Evolutionary conservation across 1,284 basidiomycete species (phyloP), one percentile per base, ranked within the genome.

Genomic region (Tilletia horrida): DNA sequence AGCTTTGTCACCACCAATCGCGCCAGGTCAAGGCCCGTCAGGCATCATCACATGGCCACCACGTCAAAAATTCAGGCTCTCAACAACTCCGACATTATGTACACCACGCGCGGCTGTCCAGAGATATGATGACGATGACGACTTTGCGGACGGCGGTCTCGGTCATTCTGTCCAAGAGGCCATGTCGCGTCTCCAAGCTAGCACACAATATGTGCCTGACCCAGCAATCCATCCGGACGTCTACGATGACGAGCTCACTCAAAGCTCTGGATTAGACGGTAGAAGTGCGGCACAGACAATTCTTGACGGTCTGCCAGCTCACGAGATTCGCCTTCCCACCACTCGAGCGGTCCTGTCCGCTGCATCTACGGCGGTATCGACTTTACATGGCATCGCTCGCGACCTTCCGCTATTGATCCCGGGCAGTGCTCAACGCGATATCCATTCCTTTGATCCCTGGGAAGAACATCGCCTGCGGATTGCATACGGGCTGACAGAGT

Each of bases 341-440:
- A 80, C 78, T 8, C 40, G 73, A 0, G 76, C 78, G 0, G 71
- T 72, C 21, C 27, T 81, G 23, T 72, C 73, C 1, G 78, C 76
- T 0, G 69, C 71, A 9, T 68, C 69, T n/a, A 73, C 76, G 66
- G 78, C 80, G 23, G 61, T 81, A 1, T 75, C 79, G 63, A 77
- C 80, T 21, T 69, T 81, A 1, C 77, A 71, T 65, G 71, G 70
- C 29, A 74, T 81, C 11, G 76, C 76, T 21, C 65, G 76, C n/a
- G 78, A 81, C 63, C 72, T 74, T 35, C 68, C 69, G 67, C 31
- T 14, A 45, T 64, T 45, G 6, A 47, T 40, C 7, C 44, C 47
- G 3, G 63, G 63, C 27, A 45, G 44, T 18, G 45, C 63, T 11
- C 66, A 67, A 25, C 18, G 61, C 27, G 75, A 79, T 44, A 44